phyloP scores from a whole-genome alignment of 495 filamentous ascomycete species.

The Paragyromitra xinjiangensis region DNA sequence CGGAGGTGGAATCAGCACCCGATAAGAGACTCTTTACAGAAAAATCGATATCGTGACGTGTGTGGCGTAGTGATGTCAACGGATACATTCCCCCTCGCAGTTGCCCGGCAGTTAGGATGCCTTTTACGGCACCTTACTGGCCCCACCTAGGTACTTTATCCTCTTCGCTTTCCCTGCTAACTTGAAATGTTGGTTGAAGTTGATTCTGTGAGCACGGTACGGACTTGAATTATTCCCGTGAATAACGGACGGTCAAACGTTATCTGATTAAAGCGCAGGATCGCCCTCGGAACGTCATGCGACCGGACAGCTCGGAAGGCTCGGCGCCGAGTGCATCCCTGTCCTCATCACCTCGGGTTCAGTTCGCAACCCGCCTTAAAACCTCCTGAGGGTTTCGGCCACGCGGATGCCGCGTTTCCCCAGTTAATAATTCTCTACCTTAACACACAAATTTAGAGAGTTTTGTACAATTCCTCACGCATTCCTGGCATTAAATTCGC shows the following conservation, averaged over 20 bases:
- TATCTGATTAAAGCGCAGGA: constrained; percentile 1
- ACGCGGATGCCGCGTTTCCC: background rate
- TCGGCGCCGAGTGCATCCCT: constrained; percentile 3
- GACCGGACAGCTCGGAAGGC: constrained; percentile 1
- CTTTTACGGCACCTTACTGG: background rate
- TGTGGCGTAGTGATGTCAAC: constrained; percentile 16
- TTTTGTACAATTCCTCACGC: background rate
- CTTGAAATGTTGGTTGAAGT: background rate
- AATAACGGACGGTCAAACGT: background rate
- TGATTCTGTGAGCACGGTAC: background rate
- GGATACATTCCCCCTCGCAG: background rate
- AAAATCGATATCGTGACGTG: background rate
- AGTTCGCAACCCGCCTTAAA: background rate
- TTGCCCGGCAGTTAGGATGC: background rate
- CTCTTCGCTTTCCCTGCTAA: background rate
- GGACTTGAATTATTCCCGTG: background rate
- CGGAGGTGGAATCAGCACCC: background rate
- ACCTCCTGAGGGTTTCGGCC: background rate
- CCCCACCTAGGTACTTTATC: background rate
- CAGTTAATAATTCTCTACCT: background rate
- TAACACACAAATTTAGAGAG: background rate
- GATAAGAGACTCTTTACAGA: background rate
- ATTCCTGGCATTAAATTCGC: background rate
- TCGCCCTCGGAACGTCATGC: background rate
- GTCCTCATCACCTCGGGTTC: background rate